phyloP scores from a whole-genome alignment of 164 flowering plant species.

The Liriodendron chinense region DNA sequence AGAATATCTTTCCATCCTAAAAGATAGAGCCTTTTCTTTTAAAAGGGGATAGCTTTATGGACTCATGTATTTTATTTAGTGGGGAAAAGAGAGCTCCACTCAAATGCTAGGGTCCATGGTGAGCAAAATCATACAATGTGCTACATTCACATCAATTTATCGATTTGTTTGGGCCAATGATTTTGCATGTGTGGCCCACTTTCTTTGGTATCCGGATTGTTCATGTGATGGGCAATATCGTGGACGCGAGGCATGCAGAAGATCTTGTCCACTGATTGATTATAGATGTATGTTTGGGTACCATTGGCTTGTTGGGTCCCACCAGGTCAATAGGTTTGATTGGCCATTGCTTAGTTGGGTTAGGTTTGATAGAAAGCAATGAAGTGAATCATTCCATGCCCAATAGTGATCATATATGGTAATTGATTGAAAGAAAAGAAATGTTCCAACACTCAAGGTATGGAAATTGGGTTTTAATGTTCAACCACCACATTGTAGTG shows the following conservation, averaged over 20 bases:
- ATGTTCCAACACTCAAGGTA: too few relatives aligned
- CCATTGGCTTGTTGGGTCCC: neutral
- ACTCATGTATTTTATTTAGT: slow-evolving; percentile 17
- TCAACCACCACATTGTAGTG: neutral
- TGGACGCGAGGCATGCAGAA: too few relatives aligned
- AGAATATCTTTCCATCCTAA: neutral
- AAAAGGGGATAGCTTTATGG: slow-evolving; percentile 7
- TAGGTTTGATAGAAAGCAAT: neutral
- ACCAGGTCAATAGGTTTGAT: slow-evolving; percentile 13
- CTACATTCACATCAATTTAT: neutral
- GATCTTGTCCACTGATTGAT: neutral
- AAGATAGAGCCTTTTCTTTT: neutral
- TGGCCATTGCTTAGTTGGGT: slow-evolving; percentile 1
- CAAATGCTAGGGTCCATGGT: slow-evolving; percentile 17
- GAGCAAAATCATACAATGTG: neutral
- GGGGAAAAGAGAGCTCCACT: slow-evolving; percentile 33
- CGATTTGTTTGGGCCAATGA: neutral
- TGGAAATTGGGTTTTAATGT: neutral
- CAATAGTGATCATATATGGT: neutral
- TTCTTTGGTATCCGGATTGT: neutral
- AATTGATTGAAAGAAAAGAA: neutral
- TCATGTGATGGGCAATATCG: neutral
- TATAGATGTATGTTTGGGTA: neutral
- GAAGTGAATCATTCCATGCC: neutral
- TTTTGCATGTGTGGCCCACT: neutral